Evolutionary conservation across 192 early-diverging fungal species (phyloP), one percentile per base, ranked within the genome.

Genomic region (Umbelopsis sp.): DNA sequence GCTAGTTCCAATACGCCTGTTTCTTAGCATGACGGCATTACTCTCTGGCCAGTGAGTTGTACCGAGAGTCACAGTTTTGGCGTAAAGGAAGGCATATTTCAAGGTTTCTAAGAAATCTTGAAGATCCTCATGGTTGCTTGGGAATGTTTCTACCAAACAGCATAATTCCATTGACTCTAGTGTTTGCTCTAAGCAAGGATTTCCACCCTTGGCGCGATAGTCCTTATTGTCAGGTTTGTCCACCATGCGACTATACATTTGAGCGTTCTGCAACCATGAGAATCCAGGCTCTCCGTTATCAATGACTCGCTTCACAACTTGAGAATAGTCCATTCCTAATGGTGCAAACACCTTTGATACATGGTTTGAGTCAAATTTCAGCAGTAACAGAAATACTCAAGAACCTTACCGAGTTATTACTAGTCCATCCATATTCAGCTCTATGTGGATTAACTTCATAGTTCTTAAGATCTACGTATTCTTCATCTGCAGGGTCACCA

Each of bases 381-480:
- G 11, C 8, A 30, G n/a, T 3, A 8, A n/a, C 20, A 4, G 3
- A 21, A 52, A 30, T n/a, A 35, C 50, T 13, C 25, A 35, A 18
- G 55, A 12, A 35, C 23, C 71, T 22, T 37, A 72, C 72, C 30
- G 83, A 85, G 61, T 85, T 85, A 75, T 85, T 85, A 47, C 75
- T 78, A 1, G 81, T 83, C 83, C 83, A 85, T 4, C 83, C 83
- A 25, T 65, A 83, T 16, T 71, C 76, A 25, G 74, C 67, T 8
- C 83, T 67, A 27, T 79, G 81, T 44, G 83, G 83, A 64, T 85
- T 85, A 4, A 69, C 58, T 22, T 73, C 49, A 75, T 85, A 85
- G 67, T 83, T 81, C 58, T 85, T 85, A 9, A 85, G 61, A 22
- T 83, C 76, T n/a, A 85, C 58, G 64, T 81, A 85, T 64, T 84